These are phyloP conservation scores for Nakaseomyces delphensis DNA, from an alignment of 1,139 yeast genomes.

Conservation along the genomic window DNA sequence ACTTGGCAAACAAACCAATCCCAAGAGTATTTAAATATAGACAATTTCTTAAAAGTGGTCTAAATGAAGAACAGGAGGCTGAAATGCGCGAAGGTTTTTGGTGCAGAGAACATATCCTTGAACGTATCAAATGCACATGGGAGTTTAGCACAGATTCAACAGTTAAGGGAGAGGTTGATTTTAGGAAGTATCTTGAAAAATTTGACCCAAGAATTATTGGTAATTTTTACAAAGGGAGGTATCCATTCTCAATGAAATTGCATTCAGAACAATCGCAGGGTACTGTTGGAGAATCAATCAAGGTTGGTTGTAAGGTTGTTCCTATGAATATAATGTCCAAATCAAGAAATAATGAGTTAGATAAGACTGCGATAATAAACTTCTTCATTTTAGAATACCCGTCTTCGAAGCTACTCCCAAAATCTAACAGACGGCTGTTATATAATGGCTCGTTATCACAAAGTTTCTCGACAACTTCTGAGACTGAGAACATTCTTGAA, in stretches of 20 bases:
- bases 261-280: slow-evolving; percentile 10
- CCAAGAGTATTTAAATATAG: slow-evolving; percentile 67
- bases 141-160: slow-evolving; percentile 15
- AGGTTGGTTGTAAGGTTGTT: slow-evolving; percentile 7
- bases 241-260: slow-evolving; percentile 16
- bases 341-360: slow-evolving; percentile 2
- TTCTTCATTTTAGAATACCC: slow-evolving; percentile 22
- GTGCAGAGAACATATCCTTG: slow-evolving; percentile 61
- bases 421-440: slow-evolving; percentile 20
- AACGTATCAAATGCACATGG: slow-evolving; percentile 61
- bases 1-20: slow-evolving; percentile 44
- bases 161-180: slow-evolving; percentile 20
- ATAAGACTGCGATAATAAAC: slow-evolving; percentile 7
- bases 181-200: slow-evolving; percentile 23
- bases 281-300: slow-evolving; percentile 14
- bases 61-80: slow-evolving; percentile 43
- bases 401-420: slow-evolving; percentile 21
- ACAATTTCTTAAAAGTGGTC: slow-evolving; percentile 60
- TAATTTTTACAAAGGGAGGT: slow-evolving; percentile 19
- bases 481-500: slow-evolving; percentile 13
- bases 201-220: slow-evolving; percentile 21
- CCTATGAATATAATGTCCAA: background rate
- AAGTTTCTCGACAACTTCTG: slow-evolving; percentile 11
- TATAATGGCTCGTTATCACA: slow-evolving; percentile 24
- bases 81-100: slow-evolving; percentile 63